Conservation (phyloP, 169 alveolate genomes). For the Plasmodium vinckei region DNA sequence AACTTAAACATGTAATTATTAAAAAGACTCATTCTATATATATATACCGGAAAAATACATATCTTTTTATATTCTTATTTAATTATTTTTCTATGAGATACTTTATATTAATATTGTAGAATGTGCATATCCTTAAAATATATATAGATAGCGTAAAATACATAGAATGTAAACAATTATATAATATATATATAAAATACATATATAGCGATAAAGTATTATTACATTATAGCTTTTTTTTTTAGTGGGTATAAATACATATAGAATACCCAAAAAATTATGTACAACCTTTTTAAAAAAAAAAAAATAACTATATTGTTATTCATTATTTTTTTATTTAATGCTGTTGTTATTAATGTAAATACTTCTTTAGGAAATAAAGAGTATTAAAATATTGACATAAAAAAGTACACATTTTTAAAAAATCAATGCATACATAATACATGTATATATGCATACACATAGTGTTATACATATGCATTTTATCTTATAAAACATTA, state of each 20-base stretch:
- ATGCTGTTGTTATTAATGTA: slow-evolving; percentile 3
- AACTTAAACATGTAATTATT: background rate
- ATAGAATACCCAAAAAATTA: slow-evolving; percentile 10
- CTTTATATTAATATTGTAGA: slow-evolving; percentile 15
- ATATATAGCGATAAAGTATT: background rate
- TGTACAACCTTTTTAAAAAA: slow-evolving; percentile 27
- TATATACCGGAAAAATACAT: slow-evolving; percentile 2
- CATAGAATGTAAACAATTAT: background rate
- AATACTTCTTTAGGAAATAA: background rate
- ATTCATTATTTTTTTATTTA: background rate
- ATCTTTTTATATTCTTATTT: slow-evolving; percentile 7
- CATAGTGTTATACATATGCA: background rate
- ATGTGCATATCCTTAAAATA: slow-evolving; percentile 22
- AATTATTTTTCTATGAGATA: slow-evolving; percentile 9
- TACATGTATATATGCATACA: slow-evolving; percentile 3
- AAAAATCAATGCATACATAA: too few relatives aligned
- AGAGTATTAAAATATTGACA: background rate
- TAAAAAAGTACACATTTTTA: too few relatives aligned
- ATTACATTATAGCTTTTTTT: slow-evolving; percentile 12
- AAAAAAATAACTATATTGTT: slow-evolving; percentile 9
- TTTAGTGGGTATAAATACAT: slow-evolving; percentile 10
- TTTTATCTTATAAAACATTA: background rate
- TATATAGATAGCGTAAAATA: background rate
- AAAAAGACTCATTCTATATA: slow-evolving; percentile 54
- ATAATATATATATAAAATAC: background rate